These are phyloP conservation scores for Stramenopiles sp. DNA, from an alignment of 352 stramenopile genomes.

Conservation along the genomic window DNA sequence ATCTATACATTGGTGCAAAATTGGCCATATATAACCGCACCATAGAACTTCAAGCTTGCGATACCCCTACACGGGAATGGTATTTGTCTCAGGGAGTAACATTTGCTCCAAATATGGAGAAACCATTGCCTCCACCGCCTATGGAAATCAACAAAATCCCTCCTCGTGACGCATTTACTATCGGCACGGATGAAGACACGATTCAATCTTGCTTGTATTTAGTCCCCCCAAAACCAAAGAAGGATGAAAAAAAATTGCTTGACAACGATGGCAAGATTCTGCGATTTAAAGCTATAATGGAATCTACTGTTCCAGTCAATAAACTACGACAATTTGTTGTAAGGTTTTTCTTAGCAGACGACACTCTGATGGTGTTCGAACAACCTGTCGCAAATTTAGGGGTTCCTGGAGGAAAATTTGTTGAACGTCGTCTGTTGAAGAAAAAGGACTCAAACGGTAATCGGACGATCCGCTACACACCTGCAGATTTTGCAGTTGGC, in stretches of 20 bases:
- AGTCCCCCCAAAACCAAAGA: not conserved
- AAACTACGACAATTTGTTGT: conserved; percentile 46
- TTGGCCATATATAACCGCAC: conserved; percentile 51
- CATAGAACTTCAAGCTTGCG: conserved; percentile 69
- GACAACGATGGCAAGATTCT: not conserved
- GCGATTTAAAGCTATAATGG: not conserved
- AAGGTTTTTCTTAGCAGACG: conserved; percentile 71
- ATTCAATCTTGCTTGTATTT: not conserved
- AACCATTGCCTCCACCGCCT: no score
- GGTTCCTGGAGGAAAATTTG: conserved; percentile 37
- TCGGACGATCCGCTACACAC: not conserved
- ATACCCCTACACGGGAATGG: conserved; percentile 63
- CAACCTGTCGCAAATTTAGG: conserved; percentile 36
- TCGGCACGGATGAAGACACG: not conserved
- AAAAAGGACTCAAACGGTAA: no score
- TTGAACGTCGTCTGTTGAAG: conserved; percentile 13
- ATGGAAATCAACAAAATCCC: no score
- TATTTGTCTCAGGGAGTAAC: conserved; percentile 56
- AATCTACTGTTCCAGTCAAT: conserved; percentile 13
- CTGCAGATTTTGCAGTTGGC: not conserved
- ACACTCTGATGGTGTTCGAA: conserved; percentile 70
- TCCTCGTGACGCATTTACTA: no score
- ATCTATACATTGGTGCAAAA: conserved; percentile 48
- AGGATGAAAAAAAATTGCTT: not conserved
- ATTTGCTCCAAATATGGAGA: no score